Percentiles rank a stretch among this genome's conserved stretches.
Conservation (phyloP, 2,329 filamentous ascomycete species). For the Sporothrix sp. region DNA sequence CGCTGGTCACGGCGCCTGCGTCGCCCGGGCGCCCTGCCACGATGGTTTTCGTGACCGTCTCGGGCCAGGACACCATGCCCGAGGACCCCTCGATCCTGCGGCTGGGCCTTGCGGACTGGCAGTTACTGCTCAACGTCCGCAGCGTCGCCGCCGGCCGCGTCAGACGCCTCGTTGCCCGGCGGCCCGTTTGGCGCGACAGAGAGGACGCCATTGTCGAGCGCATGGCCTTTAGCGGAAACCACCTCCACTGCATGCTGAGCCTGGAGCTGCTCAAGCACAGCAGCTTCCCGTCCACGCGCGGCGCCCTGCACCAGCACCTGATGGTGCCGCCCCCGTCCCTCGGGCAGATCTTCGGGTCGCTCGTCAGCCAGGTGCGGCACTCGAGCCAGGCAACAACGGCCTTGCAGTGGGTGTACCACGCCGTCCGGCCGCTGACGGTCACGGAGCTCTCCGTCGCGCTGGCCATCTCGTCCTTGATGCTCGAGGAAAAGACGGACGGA, state of each 20-base stretch:
- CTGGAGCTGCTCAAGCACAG: constrained; percentile 4
- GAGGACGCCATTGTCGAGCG: neutral
- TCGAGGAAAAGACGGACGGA: neutral
- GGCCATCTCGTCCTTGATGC: neutral
- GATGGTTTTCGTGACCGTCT: neutral
- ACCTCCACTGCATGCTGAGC: constrained; percentile 4
- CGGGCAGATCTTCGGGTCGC: neutral
- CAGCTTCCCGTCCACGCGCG: constrained; percentile 2
- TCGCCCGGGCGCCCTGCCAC: neutral
- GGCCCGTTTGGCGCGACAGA: constrained; percentile 1
- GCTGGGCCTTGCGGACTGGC: neutral
- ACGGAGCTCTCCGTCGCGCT: constrained; percentile 6
- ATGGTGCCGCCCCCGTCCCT: neutral
- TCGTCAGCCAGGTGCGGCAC: neutral
- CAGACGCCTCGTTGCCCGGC: neutral
- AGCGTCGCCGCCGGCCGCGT: neutral
- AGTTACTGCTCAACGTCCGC: neutral
- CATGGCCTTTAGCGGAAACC: neutral
- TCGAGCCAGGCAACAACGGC: neutral
- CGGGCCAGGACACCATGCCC: neutral
- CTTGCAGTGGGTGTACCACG: constrained; percentile 8
- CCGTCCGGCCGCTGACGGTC: neutral
- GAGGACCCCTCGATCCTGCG: neutral
- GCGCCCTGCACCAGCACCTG: neutral
- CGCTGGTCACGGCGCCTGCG: neutral